These are phyloP conservation scores for Tetrahymena malaccensis DNA, from an alignment of 73 alveolate species.

Conservation along the genomic window DNA sequence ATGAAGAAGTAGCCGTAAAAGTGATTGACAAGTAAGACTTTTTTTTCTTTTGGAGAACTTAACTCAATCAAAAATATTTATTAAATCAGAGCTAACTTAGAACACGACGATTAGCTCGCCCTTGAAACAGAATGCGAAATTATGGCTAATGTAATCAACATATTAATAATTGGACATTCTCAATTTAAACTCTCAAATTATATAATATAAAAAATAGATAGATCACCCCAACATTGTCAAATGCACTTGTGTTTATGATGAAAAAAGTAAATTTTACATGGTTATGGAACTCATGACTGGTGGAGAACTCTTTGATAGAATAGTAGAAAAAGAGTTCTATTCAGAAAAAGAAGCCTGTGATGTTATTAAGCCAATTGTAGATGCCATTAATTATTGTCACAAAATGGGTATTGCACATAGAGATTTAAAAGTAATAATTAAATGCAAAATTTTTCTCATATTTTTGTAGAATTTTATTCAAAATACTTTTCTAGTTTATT, in stretches of 20 bases:
- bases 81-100: conserved; percentile 29
- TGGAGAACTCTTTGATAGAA: conserved; percentile 86
- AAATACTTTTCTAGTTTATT: not conserved
- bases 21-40: conserved; percentile 62
- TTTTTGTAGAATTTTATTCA: not conserved
- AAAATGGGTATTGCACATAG: conserved; percentile 90
- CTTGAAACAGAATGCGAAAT: conserved; percentile 71
- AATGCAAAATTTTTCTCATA: not conserved
- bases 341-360: conserved; percentile 95
- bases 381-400: conserved; percentile 95
- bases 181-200: no score
- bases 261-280: conserved; percentile 48
- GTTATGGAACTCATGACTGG: conserved; percentile 82
- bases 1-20: conserved; percentile 71
- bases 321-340: conserved; percentile 94
- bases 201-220: conserved; percentile 3
- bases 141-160: not conserved
- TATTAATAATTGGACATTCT: no score
- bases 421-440: conserved; percentile 68
- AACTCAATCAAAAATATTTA: conserved; percentile 9
- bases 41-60: not conserved
- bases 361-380: conserved; percentile 91
- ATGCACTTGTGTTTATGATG: conserved; percentile 65
- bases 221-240: conserved; percentile 87
- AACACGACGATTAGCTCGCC: conserved; percentile 59